Percentiles rank a stretch among this genome's conserved stretches.
Conservation (phyloP, 371 early-diverging fungal genomes). For the Zancudomyces culisetae region DNA sequence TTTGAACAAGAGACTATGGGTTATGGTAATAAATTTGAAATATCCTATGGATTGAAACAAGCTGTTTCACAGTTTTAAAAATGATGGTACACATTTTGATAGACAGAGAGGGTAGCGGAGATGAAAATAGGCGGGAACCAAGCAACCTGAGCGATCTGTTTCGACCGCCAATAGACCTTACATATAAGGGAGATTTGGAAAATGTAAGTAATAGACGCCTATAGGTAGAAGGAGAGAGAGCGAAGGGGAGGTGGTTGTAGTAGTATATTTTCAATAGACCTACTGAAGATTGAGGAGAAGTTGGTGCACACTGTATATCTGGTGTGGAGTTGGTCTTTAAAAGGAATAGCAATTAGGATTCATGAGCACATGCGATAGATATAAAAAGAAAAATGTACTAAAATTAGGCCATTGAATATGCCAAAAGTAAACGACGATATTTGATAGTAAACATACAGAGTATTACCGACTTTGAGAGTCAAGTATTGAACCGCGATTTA, state of each 20-base stretch:
- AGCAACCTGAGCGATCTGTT: slow-evolving; percentile 37
- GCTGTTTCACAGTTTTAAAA: no score
- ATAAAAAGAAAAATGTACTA: no score
- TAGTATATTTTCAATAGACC: no score
- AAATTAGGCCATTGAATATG: slow-evolving; percentile 48
- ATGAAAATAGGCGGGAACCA: background rate
- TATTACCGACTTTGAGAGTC: slow-evolving; percentile 64
- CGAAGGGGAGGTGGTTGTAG: background rate
- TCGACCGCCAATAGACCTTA: slow-evolving; percentile 72
- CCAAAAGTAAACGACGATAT: slow-evolving; percentile 49
- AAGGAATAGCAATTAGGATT: no score
- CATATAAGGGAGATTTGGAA: slow-evolving; percentile 52
- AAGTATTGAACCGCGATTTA: slow-evolving; percentile 74
- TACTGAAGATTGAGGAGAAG: no score
- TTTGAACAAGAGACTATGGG: background rate
- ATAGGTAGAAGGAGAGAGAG: background rate
- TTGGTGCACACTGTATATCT: no score
- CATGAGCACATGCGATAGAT: no score
- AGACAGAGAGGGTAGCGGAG: background rate
- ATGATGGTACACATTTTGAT: background rate
- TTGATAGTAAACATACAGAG: slow-evolving; percentile 76
- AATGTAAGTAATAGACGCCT: background rate
- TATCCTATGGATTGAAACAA: no score
- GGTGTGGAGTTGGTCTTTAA: no score
- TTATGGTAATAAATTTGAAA: background rate